Evolutionary conservation across 306 rosid genomes (phyloP), one percentile per base, ranked within the genome.

Genomic region (Cucurbita ficifolia): DNA sequence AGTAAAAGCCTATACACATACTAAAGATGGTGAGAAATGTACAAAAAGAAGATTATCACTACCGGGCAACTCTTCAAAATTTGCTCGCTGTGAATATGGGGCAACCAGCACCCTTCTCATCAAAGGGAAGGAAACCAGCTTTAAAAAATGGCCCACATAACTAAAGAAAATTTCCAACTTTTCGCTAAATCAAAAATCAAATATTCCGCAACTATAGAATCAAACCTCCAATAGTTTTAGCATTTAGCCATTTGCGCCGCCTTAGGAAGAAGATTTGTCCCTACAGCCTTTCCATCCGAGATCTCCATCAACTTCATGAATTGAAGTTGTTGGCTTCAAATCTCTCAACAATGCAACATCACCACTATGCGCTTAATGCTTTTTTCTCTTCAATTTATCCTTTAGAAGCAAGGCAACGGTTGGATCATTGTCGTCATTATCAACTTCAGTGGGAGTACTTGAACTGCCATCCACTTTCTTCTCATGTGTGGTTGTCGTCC

Each of bases 321-420:
- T 49, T 13, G 8, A 49, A 49, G 53, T 13, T 49, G 18, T 49
- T 49, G 18, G 18, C 53, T 49, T 42, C 7, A 49, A n/a, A 6
- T 5, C 1, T 49, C 18, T n/a, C 53, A 49, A 45, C 43, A 11
- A 62, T 60, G 9, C 62, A 22, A 33, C 68, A 17, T 7, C 17
- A 5, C n/a, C n/a, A 11, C n/a, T 39, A 8, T 12, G 42, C 18
- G 7, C 21, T 48, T 13, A 21, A 68, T 46, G 73, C 42, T 24
- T 68, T 49, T 22, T 45, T 49, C 51, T 67, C 72, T 67, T 67
- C 39, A 48, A 67, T 79, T 18, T 76, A 48, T 55, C 33, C 3
- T 29, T 51, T n/a, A 79, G 63, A 57, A 79, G 46, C 38, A 55
- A 76, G 71, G 81, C 76, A 7, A 82, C 70, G 39, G 83, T 74